Evolutionary conservation across 768 basidiomycete species (phyloP), one percentile per base, ranked within the genome.

Genomic region (Phylloporus arenicola): DNA sequence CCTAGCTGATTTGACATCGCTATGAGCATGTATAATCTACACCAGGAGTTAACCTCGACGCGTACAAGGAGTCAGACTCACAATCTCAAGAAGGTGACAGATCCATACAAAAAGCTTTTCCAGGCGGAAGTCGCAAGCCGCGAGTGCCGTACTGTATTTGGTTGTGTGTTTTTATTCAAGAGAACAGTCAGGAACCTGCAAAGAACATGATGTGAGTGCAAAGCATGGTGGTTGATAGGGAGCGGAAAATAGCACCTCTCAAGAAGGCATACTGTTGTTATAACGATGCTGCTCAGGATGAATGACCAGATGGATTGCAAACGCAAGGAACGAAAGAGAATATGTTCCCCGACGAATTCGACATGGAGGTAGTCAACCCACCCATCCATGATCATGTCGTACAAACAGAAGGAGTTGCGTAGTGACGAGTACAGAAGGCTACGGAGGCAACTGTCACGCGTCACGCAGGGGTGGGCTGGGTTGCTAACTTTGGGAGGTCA

Each of bases 1-100:
- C 82, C 77, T n/a, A 80, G 49, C 48, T 86, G 78, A 54, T 83
- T 79, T 19, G 84, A 80, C 84, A 87, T 87, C 22, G 81, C 76
- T 45, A 83, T 70, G 14, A 88, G 74, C 84, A 88, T 87, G 59
- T 87, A 88, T 52, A 78, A 67, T 48, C 85, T 87, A 46, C 38
- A 13, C 16, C 17, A 22, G 39, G 45, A 43, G 50, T 56, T 50
- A n/a, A 45, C 31, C 31, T 40, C 8, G 29, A 22, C 19, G 43
- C 24, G 24, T 14, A 17, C 41, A 13, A 20, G 20, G 48, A 27
- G 45, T 0, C 37, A 10, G 12, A 34, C 83, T 64, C 61, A 87
- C 86, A 88, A 63, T 71, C 86, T 71, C 24, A 82, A 63, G 43
- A 80, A 69, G 0, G 79, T 82, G n/a, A 76, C 75, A 14, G 76